Percentiles rank a stretch among this genome's conserved stretches.
These are phyloP conservation scores for Hypoxylon rubiginosum DNA, from an alignment of 2,329 filamentous ascomycete species.

Conservation along the genomic window DNA sequence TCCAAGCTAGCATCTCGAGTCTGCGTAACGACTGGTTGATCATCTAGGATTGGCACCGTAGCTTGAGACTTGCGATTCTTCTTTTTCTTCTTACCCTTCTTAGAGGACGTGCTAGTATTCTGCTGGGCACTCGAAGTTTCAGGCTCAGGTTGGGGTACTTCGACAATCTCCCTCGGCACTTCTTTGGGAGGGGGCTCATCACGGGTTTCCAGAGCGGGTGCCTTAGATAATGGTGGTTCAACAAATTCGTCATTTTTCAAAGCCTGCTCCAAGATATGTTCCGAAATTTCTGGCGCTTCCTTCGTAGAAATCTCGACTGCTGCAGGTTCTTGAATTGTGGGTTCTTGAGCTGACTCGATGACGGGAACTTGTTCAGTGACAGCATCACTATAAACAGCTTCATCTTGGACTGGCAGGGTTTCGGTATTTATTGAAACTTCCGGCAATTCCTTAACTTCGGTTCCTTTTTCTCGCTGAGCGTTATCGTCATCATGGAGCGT, in stretches of 20 bases:
- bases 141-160: slow-evolving; percentile 13
- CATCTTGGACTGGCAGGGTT: slow-evolving; percentile 11
- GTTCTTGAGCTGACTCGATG: slow-evolving; percentile 4
- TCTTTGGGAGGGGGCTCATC: slow-evolving; percentile 20
- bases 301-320: background rate
- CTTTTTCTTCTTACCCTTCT: slow-evolving; percentile 42
- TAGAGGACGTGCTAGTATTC: slow-evolving; percentile 22
- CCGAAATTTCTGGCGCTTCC: background rate
- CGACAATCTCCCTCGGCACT: background rate
- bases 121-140: slow-evolving; percentile 20
- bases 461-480: slow-evolving; percentile 50
- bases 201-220: slow-evolving; percentile 13
- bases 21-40: slow-evolving; percentile 18
- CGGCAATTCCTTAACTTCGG: slow-evolving; percentile 41
- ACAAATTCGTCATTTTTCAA: background rate
- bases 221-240: slow-evolving; percentile 4
- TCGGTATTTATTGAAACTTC: slow-evolving; percentile 1
- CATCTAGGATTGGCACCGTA: slow-evolving; percentile 27
- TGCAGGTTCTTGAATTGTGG: background rate
- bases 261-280: background rate
- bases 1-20: slow-evolving; percentile 7
- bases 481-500: slow-evolving; percentile 59
- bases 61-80: slow-evolving; percentile 41
- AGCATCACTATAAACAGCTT: slow-evolving; percentile 6
- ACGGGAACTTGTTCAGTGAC: slow-evolving; percentile 7